Conservation (phyloP, 2,329 filamentous ascomycete genomes). For the Fusarium clavum region DNA sequence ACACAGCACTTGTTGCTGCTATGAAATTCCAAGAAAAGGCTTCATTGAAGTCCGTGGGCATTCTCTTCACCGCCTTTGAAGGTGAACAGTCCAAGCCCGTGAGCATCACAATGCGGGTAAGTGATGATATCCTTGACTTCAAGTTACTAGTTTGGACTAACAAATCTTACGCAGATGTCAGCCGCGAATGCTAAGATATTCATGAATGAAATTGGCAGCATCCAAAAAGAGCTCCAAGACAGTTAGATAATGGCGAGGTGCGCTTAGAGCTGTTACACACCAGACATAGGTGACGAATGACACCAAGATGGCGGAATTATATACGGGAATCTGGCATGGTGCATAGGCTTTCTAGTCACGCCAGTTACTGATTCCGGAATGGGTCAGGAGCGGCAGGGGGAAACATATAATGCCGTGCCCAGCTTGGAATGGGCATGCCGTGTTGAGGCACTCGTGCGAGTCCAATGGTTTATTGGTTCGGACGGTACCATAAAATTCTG, state of each 20-base stretch:
- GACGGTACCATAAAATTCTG: constrained; percentile 41
- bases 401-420: constrained; percentile 35
- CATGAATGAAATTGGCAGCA: constrained; percentile 60
- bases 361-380: constrained; percentile 14
- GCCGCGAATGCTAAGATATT: constrained; percentile 65
- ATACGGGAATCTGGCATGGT: constrained; percentile 24
- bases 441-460: constrained; percentile 24
- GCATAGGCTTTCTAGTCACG: constrained; percentile 17
- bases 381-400: constrained; percentile 17
- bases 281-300: constrained; percentile 24
- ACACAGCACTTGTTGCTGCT: constrained; percentile 81
- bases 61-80: constrained; percentile 74
- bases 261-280: constrained; percentile 17
- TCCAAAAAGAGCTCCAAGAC: constrained; percentile 63
- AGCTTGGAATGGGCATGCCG: constrained; percentile 37
- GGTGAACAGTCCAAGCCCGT: constrained; percentile 65
- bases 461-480: constrained; percentile 17
- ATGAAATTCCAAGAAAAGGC: constrained; percentile 85
- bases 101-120: constrained; percentile 71
- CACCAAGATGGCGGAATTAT: constrained; percentile 14
- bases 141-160: constrained; percentile 8
- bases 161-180: constrained; percentile 59
- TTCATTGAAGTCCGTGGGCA: constrained; percentile 75
- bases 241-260: constrained; percentile 44
- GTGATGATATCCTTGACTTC: constrained; percentile 32